Evolutionary conservation across 192 early-diverging fungal species (phyloP).

Genomic region (Backusella mclennaniae): DNA sequence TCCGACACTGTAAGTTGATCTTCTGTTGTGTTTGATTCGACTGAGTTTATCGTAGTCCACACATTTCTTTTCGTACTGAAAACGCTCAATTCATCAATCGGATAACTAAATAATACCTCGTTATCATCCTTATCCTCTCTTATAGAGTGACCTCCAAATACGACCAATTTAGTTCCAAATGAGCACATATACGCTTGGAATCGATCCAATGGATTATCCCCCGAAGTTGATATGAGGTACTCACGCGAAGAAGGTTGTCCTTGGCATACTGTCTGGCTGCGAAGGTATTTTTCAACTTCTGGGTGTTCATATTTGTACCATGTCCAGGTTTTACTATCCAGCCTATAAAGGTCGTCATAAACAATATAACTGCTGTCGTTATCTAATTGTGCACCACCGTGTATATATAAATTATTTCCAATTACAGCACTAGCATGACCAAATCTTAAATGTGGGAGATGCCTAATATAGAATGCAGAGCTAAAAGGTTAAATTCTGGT

Average conservation of each 20-base stretch:
- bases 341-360: conserved; percentile 33
- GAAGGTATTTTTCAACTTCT: conserved; percentile 23
- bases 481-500: background rate
- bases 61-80: conserved; percentile 16
- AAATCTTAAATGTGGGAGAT: conserved; percentile 33
- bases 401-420: conserved; percentile 27
- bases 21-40: background rate
- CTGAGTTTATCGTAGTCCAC: conserved; percentile 13
- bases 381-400: conserved; percentile 34
- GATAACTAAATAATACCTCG: conserved; percentile 20
- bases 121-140: conserved; percentile 32
- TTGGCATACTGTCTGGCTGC: background rate
- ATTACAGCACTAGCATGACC: conserved; percentile 26
- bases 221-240: conserved; percentile 21
- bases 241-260: background rate
- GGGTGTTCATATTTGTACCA: conserved; percentile 39
- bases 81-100: conserved; percentile 21
- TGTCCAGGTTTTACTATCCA: conserved; percentile 26
- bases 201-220: conserved; percentile 21
- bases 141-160: conserved; percentile 34
- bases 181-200: conserved; percentile 28
- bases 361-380: conserved; percentile 29
- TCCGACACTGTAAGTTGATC: conserved; percentile 14
- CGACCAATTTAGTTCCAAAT: conserved; percentile 23
- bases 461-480: background rate